Evolutionary conservation across 257 asterid genomes (phyloP).

Genomic region (Verbena officinalis): DNA sequence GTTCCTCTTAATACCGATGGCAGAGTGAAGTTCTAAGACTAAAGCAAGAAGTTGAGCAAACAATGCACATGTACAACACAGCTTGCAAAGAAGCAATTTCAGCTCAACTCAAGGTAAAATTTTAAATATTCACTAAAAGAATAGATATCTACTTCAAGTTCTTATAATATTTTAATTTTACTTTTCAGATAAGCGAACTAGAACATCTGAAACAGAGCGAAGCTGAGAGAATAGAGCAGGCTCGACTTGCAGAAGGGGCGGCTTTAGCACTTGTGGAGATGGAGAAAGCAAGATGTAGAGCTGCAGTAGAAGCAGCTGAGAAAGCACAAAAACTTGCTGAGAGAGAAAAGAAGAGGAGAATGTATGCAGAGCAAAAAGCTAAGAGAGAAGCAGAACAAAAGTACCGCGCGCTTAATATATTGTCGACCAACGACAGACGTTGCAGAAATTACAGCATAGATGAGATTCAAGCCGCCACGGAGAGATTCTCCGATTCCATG

Average conservation of each 20-base stretch:
- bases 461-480: slow-evolving; percentile 67
- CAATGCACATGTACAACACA: slow-evolving; percentile 70
- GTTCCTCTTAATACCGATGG: slow-evolving; percentile 6
- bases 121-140: neutral
- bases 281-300: slow-evolving; percentile 76
- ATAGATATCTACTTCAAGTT: too few species aligned
- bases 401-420: slow-evolving; percentile 49
- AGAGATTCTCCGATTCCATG: slow-evolving; percentile 46
- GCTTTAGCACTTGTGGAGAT: slow-evolving; percentile 54
- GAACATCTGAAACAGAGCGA: slow-evolving; percentile 49
- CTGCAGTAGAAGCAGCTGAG: slow-evolving; percentile 77
- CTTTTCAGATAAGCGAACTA: slow-evolving; percentile 54
- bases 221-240: slow-evolving; percentile 50
- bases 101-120: slow-evolving; percentile 61
- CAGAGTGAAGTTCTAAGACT: slow-evolving; percentile 51
- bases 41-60: slow-evolving; percentile 64
- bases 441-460: slow-evolving; percentile 66
- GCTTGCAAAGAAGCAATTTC: slow-evolving; percentile 77
- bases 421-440: slow-evolving; percentile 53
- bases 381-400: slow-evolving; percentile 59
- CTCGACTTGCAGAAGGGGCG: slow-evolving; percentile 54
- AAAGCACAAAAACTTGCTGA: slow-evolving; percentile 76
- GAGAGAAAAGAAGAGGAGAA: slow-evolving; percentile 65
- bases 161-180: neutral
- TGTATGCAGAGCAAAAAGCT: slow-evolving; percentile 60